These are phyloP conservation scores for Penstemon newberryi DNA, from an alignment of 257 asterid species.

Conservation along the genomic window DNA sequence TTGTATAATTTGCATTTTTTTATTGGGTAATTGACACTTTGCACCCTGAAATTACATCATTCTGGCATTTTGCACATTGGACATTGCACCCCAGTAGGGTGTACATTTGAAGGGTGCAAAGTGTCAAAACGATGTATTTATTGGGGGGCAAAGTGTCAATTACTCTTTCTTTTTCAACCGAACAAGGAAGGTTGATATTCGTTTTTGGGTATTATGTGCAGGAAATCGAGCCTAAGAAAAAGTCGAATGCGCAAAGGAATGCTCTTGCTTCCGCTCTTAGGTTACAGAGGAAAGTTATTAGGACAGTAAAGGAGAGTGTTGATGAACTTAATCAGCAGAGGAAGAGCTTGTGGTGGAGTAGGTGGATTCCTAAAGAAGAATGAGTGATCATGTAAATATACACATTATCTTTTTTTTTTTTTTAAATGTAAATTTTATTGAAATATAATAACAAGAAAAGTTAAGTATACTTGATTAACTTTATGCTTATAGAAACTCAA, in stretches of 20 bases:
- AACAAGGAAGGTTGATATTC: no score
- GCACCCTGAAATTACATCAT: no score
- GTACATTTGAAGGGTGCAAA: no score
- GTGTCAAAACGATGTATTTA: no score
- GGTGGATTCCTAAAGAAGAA: constrained; percentile 91
- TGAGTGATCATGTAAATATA: constrained; percentile 40
- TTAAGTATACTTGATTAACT: neutral
- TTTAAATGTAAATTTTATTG: constrained; percentile 43
- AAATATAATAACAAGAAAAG: neutral
- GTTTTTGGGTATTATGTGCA: constrained; percentile 32
- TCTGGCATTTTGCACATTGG: no score
- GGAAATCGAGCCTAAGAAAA: constrained; percentile 74
- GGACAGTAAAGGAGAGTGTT: constrained; percentile 64
- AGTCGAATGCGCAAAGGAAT: constrained; percentile 63
- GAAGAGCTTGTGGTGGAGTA: constrained; percentile 88
- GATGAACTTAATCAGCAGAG: constrained; percentile 62
- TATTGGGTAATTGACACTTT: no score
- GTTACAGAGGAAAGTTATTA: constrained; percentile 61
- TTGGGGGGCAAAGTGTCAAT: no score
- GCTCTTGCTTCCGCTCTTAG: constrained; percentile 88
- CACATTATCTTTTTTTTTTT: neutral
- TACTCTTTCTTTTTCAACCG: no score
- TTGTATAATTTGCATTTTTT: no score
- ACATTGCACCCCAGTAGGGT: no score
- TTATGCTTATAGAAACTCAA: neutral